Evolutionary conservation across 2,329 filamentous ascomycete species (phyloP), one percentile per base, ranked within the genome.

Genomic region (Ophiocordyceps unilateralis): DNA sequence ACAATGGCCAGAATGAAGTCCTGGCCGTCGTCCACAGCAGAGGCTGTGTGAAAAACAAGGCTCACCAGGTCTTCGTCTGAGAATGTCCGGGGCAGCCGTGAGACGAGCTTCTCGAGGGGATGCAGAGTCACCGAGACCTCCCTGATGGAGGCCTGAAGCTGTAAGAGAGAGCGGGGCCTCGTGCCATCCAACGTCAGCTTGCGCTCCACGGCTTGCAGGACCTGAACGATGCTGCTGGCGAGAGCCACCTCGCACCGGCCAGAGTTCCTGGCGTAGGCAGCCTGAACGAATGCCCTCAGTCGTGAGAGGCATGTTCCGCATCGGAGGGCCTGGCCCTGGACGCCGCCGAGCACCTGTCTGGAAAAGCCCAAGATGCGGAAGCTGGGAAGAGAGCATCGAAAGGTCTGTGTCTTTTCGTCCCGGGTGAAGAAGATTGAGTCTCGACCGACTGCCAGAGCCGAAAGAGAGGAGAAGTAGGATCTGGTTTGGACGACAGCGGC

Each of bases 361-460:
- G 79, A 68, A 50, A 74, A 74, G 5, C 76, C 74, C 0, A 73
- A 70, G 37, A 77, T 64, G 40, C 73, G 66, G 46, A 74, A 63
- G 7, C 61, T 56, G 1, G 64, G 51, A 1, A 72, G 50, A 2
- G 60, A 58, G 10, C 69, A 65, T 15, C 61, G 56, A 50, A 88
- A 85, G 0, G 61, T 62, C 21, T 59, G 60, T 23, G 66, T 65
- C 3, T 64, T 62, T 2, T 65, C 55, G 41, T 78, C 64, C 67
- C 75, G 85, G 0, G 59, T 54, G 56, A 85, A 91, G 28, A 91
- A 70, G 2, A 81, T 66, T 0, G 83, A 88, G 34, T 77, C 78
- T 40, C 82, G 70, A 0, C 83, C 84, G 6, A 87, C 69, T 0
- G 76, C 74, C 1, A 89, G 63, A 12, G 76, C 72, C 47, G 81